Evolutionary conservation across 1,284 basidiomycete genomes (phyloP).

Genomic region (Leccinum fallax): DNA sequence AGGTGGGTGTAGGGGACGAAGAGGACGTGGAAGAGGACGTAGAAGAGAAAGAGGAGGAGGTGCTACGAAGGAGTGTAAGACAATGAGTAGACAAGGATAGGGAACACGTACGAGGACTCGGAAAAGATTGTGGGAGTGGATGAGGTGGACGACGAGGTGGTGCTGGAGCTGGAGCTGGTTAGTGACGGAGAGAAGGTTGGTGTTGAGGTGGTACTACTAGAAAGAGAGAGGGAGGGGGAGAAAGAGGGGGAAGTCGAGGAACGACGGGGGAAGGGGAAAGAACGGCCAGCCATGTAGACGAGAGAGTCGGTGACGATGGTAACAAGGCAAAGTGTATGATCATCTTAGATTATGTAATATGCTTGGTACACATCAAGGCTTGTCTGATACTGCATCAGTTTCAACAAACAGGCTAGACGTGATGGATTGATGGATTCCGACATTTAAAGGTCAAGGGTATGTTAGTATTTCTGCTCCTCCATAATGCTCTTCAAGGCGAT

Average conservation of each 20-base stretch:
- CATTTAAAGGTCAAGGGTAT: too few relatives aligned
- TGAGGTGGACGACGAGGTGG: not conserved
- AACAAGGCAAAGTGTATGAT: not conserved
- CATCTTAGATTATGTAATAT: too few relatives aligned
- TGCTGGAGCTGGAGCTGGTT: not conserved
- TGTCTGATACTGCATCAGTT: too few relatives aligned
- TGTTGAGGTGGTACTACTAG: not conserved
- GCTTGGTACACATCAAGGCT: too few relatives aligned
- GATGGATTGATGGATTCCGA: too few relatives aligned
- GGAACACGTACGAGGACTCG: slow-evolving; percentile 9
- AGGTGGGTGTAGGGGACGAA: not conserved
- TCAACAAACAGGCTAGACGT: too few relatives aligned
- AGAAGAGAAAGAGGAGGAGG: not conserved
- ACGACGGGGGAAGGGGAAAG: not conserved
- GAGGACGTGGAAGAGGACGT: slow-evolving; percentile 3
- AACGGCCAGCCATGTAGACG: not conserved
- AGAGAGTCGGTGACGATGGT: not conserved
- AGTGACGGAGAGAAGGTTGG: not conserved
- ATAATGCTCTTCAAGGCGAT: too few relatives aligned
- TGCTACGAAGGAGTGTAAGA: slow-evolving; percentile 3
- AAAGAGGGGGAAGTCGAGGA: not conserved
- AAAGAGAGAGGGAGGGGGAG: not conserved
- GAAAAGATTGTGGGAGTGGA: not conserved
- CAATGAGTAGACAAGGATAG: not conserved
- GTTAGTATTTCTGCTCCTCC: too few relatives aligned